Conservation (phyloP, 352 stramenopile genomes). For the Blastocystis sp. region DNA sequence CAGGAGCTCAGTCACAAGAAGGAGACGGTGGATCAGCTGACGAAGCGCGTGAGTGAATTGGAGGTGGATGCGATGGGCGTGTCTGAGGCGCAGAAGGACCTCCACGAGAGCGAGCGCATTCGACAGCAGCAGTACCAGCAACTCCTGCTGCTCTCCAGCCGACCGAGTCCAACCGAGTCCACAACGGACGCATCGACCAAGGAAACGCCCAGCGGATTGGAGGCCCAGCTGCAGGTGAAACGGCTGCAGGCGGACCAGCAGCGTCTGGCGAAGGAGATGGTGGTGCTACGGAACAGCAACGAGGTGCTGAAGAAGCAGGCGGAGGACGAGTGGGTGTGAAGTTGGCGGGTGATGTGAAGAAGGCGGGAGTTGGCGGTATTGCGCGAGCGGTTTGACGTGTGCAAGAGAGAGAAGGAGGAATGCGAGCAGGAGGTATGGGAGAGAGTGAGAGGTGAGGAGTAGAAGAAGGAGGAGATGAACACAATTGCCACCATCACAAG, state of each 20-base stretch:
- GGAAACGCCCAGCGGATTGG: not conserved
- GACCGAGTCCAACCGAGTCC: not conserved
- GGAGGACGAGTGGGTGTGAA: slow-evolving; percentile 7
- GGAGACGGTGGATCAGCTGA: not conserved
- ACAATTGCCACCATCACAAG: no score
- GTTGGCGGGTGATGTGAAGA: not conserved
- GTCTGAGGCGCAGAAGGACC: slow-evolving; percentile 3
- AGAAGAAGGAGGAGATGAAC: no score
- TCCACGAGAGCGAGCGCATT: slow-evolving; percentile 46
- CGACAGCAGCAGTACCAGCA: slow-evolving; percentile 50
- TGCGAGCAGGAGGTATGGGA: not conserved
- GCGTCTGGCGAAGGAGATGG: slow-evolving; percentile 29
- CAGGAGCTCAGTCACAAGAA: not conserved
- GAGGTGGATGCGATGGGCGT: not conserved
- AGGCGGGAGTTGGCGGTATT: slow-evolving; percentile 6
- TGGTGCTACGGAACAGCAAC: slow-evolving; percentile 22
- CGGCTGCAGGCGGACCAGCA: slow-evolving; percentile 35
- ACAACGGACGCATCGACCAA: not conserved
- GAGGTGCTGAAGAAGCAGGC: not conserved
- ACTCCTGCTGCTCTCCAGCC: slow-evolving; percentile 12
- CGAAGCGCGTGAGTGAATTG: not conserved
- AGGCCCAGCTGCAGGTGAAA: not conserved
- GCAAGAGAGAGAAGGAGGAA: not conserved
- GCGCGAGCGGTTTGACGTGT: slow-evolving; percentile 7
- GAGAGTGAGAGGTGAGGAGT: no score